Evolutionary conservation across 768 basidiomycete species (phyloP).

Genomic region (Phylloporus arenicola): DNA sequence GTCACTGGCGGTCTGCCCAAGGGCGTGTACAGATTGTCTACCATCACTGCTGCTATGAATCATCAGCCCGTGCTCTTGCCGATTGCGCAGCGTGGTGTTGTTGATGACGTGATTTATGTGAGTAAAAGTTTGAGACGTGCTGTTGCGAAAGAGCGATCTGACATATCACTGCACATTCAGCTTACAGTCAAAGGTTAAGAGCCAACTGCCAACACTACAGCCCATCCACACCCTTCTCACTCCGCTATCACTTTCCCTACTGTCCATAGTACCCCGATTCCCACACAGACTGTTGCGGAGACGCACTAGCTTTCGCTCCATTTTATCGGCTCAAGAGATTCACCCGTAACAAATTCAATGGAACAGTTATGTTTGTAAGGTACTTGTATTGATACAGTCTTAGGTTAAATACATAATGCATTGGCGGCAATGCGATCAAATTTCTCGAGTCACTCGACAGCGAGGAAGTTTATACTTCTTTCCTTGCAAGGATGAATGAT

Average conservation of each 20-base stretch:
- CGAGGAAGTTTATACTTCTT: background rate
- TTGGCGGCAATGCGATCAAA: too few relatives aligned
- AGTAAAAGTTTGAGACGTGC: conserved; percentile 8
- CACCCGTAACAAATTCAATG: too few relatives aligned
- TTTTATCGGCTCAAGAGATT: too few relatives aligned
- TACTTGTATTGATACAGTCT: too few relatives aligned
- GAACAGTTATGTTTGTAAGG: too few relatives aligned
- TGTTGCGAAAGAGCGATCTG: background rate
- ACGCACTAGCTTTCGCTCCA: too few relatives aligned
- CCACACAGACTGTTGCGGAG: too few relatives aligned
- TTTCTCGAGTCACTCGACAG: too few relatives aligned
- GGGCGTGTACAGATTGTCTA: conserved; percentile 45
- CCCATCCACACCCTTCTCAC: background rate
- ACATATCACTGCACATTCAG: conserved; percentile 6
- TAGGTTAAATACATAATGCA: too few relatives aligned
- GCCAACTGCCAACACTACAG: conserved; percentile 6
- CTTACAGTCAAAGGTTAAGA: conserved; percentile 20
- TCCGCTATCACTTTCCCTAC: background rate
- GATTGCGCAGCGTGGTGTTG: conserved; percentile 35
- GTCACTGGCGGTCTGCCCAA: conserved; percentile 50
- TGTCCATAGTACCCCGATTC: too few relatives aligned
- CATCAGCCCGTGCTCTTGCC: conserved; percentile 37
- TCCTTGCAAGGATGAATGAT: conserved; percentile 13
- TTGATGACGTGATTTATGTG: conserved; percentile 24
- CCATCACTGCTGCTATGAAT: conserved; percentile 43